Conservation (phyloP, 768 basidiomycete genomes). For the Psilocybe cyanescens region DNA sequence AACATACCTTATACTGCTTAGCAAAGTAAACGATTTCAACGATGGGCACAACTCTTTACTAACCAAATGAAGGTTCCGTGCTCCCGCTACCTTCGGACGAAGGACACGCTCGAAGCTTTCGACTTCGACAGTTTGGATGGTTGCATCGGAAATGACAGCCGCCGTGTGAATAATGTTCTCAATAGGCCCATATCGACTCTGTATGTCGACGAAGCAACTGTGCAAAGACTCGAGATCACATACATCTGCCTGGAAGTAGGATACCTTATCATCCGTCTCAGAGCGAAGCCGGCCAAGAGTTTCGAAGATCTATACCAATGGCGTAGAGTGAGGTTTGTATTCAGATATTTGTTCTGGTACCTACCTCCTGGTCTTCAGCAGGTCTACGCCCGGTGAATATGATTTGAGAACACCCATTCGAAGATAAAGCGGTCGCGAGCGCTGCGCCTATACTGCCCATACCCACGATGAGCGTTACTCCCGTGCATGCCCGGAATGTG, state of each 20-base stretch:
- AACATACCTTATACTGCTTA: slow-evolving; percentile 29
- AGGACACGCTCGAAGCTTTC: slow-evolving; percentile 24
- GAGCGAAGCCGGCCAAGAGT: slow-evolving; percentile 4
- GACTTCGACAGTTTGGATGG: slow-evolving; percentile 19
- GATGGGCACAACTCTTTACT: slow-evolving; percentile 20
- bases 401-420: slow-evolving; percentile 16
- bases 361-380: slow-evolving; percentile 7
- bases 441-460: slow-evolving; percentile 30
- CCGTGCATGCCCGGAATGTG: background rate
- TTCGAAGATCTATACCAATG: slow-evolving; percentile 13
- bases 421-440: slow-evolving; percentile 18
- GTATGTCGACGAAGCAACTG: slow-evolving; percentile 9
- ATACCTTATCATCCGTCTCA: slow-evolving; percentile 1
- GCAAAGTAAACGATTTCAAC: slow-evolving; percentile 23
- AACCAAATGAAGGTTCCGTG: slow-evolving; percentile 31
- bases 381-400: slow-evolving; percentile 24
- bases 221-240: slow-evolving; percentile 22
- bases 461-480: slow-evolving; percentile 25
- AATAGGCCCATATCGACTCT: slow-evolving; percentile 9
- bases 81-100: slow-evolving; percentile 27
- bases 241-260: slow-evolving; percentile 27
- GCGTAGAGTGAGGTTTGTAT: background rate
- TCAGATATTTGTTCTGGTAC: background rate
- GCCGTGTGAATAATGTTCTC: slow-evolving; percentile 28
- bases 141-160: slow-evolving; percentile 26